A percentile compares a stretch with the other conserved stretches of the same genome.
Evolutionary conservation across 345 rosid genomes (phyloP).

Genomic region (Eucalyptus curtisii): DNA sequence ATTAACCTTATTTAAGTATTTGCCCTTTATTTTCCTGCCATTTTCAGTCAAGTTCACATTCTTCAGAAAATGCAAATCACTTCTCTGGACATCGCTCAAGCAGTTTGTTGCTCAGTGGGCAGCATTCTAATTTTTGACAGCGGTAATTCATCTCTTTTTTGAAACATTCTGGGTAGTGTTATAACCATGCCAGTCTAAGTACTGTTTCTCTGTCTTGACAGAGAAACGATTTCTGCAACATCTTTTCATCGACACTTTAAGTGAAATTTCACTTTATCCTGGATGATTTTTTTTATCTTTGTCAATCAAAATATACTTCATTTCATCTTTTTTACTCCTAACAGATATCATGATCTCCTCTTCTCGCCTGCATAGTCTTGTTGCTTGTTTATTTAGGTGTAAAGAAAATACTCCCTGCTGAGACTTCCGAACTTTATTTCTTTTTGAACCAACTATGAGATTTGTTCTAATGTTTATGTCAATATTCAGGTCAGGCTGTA

Average conservation of each 20-base stretch:
- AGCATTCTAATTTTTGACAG: constrained; percentile 1
- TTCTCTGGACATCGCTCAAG: constrained; percentile 13
- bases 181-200: neutral
- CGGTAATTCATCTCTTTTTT: neutral
- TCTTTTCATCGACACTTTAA: neutral
- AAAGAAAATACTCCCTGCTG: neutral
- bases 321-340: neutral
- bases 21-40: neutral
- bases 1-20: neutral
- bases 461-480: neutral
- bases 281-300: neutral
- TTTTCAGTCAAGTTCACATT: constrained; percentile 4
- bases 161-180: neutral
- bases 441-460: neutral
- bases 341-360: neutral
- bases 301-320: neutral
- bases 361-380: neutral
- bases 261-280: neutral
- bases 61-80: constrained; percentile 2
- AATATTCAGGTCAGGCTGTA: neutral
- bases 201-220: neutral
- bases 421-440: neutral
- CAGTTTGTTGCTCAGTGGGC: neutral
- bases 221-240: neutral
- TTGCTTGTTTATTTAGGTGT: neutral